Conservation (phyloP, 2,329 filamentous ascomycete genomes). For the Colletotrichum tropicale region DNA sequence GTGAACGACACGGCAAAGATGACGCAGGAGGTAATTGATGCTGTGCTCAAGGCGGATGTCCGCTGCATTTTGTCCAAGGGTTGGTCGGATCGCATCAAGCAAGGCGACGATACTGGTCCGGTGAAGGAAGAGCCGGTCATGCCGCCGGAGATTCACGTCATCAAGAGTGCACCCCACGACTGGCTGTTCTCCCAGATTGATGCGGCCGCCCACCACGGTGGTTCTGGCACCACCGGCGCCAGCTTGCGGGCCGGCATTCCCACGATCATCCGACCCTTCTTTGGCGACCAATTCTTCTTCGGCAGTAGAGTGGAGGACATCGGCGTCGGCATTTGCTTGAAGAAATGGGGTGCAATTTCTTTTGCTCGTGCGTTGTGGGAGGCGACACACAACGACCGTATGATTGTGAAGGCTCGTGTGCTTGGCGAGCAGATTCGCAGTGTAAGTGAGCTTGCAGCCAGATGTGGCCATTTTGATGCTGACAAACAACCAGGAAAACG, state of each 20-base stretch:
- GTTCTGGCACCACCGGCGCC: constrained; percentile 92
- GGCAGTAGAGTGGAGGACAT: constrained; percentile 88
- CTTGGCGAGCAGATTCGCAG: constrained; percentile 87
- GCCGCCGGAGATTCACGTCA: constrained; percentile 81
- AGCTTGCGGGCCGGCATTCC: constrained; percentile 90
- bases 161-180: constrained; percentile 91
- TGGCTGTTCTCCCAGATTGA: constrained; percentile 96
- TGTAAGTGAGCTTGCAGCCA: constrained; percentile 56
- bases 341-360: constrained; percentile 84
- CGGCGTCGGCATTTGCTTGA: constrained; percentile 88
- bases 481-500: constrained; percentile 71
- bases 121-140: constrained; percentile 68
- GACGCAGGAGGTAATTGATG: constrained; percentile 91
- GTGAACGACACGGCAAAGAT: constrained; percentile 88
- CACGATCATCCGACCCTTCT: constrained; percentile 95
- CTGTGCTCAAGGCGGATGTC: constrained; percentile 88
- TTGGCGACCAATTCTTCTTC: constrained; percentile 98
- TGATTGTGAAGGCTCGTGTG: constrained; percentile 84
- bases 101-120: constrained; percentile 40
- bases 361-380: constrained; percentile 91
- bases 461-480: constrained; percentile 19
- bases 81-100: constrained; percentile 80
- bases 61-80: constrained; percentile 95
- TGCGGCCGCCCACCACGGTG: constrained; percentile 92
- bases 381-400: constrained; percentile 85